phyloP scores from a whole-genome alignment of 2,329 filamentous ascomycete genomes.

The Thyridium curvatum region DNA sequence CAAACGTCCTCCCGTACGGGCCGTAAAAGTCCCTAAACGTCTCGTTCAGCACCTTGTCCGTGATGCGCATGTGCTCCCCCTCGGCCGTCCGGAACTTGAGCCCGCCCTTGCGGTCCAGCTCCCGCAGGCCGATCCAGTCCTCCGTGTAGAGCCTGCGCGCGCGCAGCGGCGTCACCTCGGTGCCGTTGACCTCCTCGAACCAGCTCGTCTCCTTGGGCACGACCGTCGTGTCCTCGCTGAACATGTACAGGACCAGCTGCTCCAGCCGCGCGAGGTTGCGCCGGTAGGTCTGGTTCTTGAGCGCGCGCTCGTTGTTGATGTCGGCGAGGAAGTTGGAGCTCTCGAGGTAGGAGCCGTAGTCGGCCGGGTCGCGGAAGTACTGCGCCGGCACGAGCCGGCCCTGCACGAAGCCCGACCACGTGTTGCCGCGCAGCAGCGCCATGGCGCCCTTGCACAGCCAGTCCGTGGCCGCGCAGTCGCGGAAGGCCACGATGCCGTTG shows the following conservation, averaged over 20 bases:
- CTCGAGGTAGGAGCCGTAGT: constrained; percentile 69
- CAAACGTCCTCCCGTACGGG: constrained; percentile 33
- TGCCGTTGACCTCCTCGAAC: constrained; percentile 81
- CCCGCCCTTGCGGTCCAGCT: constrained; percentile 71
- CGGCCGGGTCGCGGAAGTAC: constrained; percentile 73
- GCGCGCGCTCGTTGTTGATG: constrained; percentile 82
- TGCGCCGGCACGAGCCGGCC: constrained; percentile 80
- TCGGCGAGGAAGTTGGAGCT: constrained; percentile 86
- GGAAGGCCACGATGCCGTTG: constrained; percentile 84
- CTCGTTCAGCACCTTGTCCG: constrained; percentile 56
- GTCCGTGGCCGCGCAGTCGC: constrained; percentile 64
- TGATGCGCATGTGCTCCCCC: constrained; percentile 80
- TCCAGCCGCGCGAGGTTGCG: constrained; percentile 62
- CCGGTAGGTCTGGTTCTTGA: constrained; percentile 71
- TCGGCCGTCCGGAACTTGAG: constrained; percentile 67
- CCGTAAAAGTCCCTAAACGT: constrained; percentile 65
- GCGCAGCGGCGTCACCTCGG: constrained; percentile 59
- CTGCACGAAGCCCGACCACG: constrained; percentile 77
- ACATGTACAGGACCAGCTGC: constrained; percentile 84
- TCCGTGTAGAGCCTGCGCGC: constrained; percentile 72
- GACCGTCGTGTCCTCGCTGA: constrained; percentile 77
- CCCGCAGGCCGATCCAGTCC: constrained; percentile 86
- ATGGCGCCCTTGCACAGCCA: constrained; percentile 78
- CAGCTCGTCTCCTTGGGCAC: constrained; percentile 86
- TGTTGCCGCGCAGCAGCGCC: constrained; percentile 70